These are phyloP conservation scores for Malassezia sympodialis DNA, from an alignment of 1,284 basidiomycete genomes.

Conservation along the genomic window DNA sequence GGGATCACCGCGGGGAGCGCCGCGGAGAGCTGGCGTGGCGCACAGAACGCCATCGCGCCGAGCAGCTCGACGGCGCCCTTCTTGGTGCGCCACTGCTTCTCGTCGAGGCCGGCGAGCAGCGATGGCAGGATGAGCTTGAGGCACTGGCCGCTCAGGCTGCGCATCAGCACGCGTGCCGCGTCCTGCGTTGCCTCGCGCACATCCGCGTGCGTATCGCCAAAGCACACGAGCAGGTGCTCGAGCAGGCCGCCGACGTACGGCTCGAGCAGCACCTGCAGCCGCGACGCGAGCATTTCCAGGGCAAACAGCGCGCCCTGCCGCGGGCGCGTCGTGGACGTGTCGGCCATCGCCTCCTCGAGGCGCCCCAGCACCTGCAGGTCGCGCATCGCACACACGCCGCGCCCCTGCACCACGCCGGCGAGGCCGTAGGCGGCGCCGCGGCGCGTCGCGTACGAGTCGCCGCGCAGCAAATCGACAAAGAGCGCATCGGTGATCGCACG, in stretches of 20 bases:
- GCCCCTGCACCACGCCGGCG: conserved; percentile 80
- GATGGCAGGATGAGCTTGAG: conserved; percentile 90
- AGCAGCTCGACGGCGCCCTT: conserved; percentile 96
- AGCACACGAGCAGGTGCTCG: conserved; percentile 72
- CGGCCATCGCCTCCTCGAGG: conserved; percentile 68
- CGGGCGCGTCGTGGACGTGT: conserved; percentile 75
- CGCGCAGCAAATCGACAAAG: conserved; percentile 56
- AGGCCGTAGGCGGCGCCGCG: conserved; percentile 93
- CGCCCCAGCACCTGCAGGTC: conserved; percentile 69
- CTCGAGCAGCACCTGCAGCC: conserved; percentile 80
- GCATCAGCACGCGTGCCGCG: conserved; percentile 88
- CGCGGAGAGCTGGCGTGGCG: conserved; percentile 84
- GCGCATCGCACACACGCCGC: conserved; percentile 74
- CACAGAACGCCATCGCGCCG: conserved; percentile 98
- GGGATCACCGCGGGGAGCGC: conserved; percentile 96
- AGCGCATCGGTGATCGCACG: conserved; percentile 59
- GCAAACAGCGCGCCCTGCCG: conserved; percentile 92
- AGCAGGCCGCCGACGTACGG: conserved; percentile 80
- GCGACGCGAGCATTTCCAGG: conserved; percentile 71
- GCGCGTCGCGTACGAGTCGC: conserved; percentile 73
- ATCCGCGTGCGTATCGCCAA: conserved; percentile 79
- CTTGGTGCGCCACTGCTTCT: conserved; percentile 98
- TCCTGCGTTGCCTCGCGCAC: conserved; percentile 92
- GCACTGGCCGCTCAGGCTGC: conserved; percentile 56
- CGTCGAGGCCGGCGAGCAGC: conserved; percentile 79